A percentile compares a stretch with the other conserved stretches of the same genome.
Conservation (phyloP, 2,329 filamentous ascomycete species). For the Cladosporium sp. region DNA sequence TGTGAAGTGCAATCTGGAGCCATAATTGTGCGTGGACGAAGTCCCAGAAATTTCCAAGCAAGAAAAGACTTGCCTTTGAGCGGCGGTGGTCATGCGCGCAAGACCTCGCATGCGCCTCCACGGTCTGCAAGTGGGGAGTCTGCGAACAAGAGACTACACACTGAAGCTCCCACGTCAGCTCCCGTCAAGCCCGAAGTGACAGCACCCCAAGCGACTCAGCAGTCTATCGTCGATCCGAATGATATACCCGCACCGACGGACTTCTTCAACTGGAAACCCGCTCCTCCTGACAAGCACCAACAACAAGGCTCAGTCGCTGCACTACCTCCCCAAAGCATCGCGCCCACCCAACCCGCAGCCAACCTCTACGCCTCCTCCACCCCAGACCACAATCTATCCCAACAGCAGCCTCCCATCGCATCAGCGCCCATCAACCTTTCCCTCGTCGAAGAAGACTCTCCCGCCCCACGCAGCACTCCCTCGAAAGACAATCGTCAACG, state of each 20-base stretch:
- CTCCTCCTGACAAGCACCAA: slow-evolving; percentile 10
- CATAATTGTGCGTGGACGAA: slow-evolving; percentile 89
- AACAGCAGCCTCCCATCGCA: slow-evolving; percentile 23
- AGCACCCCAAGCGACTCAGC: slow-evolving; percentile 37
- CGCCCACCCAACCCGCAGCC: slow-evolving; percentile 13
- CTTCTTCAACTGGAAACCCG: slow-evolving; percentile 41
- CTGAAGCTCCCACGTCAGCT: slow-evolving; percentile 26
- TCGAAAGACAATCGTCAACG: slow-evolving; percentile 16
- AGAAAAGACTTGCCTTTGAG: slow-evolving; percentile 87
- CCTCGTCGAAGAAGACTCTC: slow-evolving; percentile 52
- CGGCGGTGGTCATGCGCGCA: slow-evolving; percentile 72
- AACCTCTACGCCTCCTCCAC: slow-evolving; percentile 40
- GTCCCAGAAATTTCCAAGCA: slow-evolving; percentile 90
- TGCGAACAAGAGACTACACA: slow-evolving; percentile 20
- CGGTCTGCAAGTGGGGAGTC: slow-evolving; percentile 27
- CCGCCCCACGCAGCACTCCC: slow-evolving; percentile 28
- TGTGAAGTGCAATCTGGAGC: slow-evolving; percentile 83
- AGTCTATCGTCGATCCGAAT: slow-evolving; percentile 34
- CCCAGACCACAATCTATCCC: slow-evolving; percentile 40
- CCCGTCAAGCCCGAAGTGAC: slow-evolving; percentile 27
- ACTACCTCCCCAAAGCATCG: slow-evolving; percentile 31
- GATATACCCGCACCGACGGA: slow-evolving; percentile 40
- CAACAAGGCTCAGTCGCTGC: slow-evolving; percentile 36
- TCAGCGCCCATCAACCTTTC: slow-evolving; percentile 51
- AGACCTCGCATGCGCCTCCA: slow-evolving; percentile 36